These are phyloP conservation scores for Aspergillus nomiae DNA, from an alignment of 2,329 filamentous ascomycete genomes.

Conservation along the genomic window DNA sequence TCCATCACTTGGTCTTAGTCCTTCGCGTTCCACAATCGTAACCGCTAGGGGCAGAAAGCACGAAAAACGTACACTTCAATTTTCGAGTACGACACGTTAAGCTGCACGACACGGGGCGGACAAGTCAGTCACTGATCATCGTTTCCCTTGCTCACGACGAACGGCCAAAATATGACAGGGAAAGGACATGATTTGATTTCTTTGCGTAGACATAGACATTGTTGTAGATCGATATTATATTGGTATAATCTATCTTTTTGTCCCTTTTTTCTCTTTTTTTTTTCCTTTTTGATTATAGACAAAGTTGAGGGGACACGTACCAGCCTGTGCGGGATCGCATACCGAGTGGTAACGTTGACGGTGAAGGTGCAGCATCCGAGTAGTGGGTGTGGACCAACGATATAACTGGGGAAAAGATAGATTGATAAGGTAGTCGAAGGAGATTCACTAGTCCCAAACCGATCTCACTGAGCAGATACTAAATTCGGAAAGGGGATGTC, in stretches of 20 bases:
- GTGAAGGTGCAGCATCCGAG: constrained; percentile 30
- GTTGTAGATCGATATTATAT: background rate
- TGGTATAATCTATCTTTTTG: background rate
- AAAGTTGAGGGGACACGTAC: constrained; percentile 27
- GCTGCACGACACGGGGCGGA: constrained; percentile 30
- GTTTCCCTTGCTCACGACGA: background rate
- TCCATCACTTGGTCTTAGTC: background rate
- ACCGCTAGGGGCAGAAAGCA: constrained; percentile 4
- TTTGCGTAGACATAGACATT: background rate
- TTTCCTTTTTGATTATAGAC: background rate
- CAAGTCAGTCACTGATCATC: background rate
- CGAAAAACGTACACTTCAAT: constrained; percentile 57
- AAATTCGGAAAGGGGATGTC: constrained; percentile 6
- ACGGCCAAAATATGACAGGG: background rate
- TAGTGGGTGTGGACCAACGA: constrained; percentile 8
- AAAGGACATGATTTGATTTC: background rate
- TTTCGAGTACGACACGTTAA: constrained; percentile 62
- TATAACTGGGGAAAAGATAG: constrained; percentile 5
- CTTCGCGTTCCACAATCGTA: background rate
- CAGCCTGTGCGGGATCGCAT: constrained; percentile 50
- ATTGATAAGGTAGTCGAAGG: constrained; percentile 7
- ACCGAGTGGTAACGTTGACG: constrained; percentile 29
- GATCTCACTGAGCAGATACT: constrained; percentile 8
- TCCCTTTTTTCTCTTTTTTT: background rate
- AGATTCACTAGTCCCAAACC: constrained; percentile 14